Evolutionary conservation across 129 eudicot genomes (phyloP).

Genomic region (Flaveria linearis): DNA sequence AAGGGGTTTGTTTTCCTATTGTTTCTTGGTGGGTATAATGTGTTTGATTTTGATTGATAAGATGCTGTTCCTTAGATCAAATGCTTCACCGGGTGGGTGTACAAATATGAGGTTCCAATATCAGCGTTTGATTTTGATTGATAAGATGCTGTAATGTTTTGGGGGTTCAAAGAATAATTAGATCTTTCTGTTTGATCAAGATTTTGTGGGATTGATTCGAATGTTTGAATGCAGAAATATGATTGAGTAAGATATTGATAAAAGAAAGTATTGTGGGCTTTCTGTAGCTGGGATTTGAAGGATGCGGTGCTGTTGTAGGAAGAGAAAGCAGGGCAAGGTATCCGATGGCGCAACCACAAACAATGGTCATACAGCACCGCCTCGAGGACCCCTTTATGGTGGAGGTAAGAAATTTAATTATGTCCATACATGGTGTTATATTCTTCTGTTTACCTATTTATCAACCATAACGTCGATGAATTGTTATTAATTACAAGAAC

Average conservation of each 20-base stretch:
- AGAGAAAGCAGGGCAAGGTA: constrained; percentile 43
- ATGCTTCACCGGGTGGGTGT: neutral
- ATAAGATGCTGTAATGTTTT: neutral
- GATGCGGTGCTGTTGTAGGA: constrained; percentile 71
- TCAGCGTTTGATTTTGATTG: neutral
- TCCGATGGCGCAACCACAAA: constrained; percentile 49
- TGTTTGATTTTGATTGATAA: too few species aligned
- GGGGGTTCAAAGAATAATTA: neutral
- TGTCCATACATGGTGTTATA: neutral
- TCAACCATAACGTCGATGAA: neutral
- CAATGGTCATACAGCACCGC: constrained; percentile 50
- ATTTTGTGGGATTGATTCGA: constrained; percentile 12
- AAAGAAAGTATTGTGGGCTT: constrained; percentile 21
- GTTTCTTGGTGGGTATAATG: neutral
- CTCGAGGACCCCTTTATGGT: constrained; percentile 36
- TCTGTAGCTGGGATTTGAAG: constrained; percentile 31
- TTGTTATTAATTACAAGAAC: neutral
- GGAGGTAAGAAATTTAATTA: neutral
- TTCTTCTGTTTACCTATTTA: neutral
- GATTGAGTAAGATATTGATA: constrained; percentile 16
- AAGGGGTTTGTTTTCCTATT: neutral
- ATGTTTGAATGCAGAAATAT: constrained; percentile 22
- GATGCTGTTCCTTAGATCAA: too few species aligned
- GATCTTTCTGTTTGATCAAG: neutral
- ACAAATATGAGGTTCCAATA: neutral